A percentile compares a stretch with the other conserved stretches of the same genome.
Evolutionary conservation across 805 yeast genomes (phyloP).

Genomic region (Hanseniaspora osmophila): DNA sequence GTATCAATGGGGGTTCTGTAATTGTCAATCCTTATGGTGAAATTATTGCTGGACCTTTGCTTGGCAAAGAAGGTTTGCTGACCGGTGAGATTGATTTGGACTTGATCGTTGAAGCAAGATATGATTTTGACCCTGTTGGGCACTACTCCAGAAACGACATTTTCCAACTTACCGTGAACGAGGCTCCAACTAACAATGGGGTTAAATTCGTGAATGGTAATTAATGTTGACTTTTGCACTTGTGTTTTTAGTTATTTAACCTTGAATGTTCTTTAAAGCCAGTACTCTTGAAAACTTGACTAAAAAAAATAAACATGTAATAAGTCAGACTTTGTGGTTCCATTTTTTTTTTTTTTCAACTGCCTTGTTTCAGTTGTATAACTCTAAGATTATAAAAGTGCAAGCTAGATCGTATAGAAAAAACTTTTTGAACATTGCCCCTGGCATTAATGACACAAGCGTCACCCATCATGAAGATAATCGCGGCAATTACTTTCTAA

Average conservation of each 20-base stretch:
- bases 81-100: constrained; percentile 28
- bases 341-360: too few relatives aligned
- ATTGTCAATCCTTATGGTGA: constrained; percentile 31
- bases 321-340: too few relatives aligned
- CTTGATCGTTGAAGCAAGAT: constrained; percentile 26
- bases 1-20: constrained; percentile 29
- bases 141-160: constrained; percentile 33
- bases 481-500: too few relatives aligned
- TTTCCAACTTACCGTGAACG: constrained; percentile 29
- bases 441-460: too few relatives aligned
- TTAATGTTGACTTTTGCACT: background rate
- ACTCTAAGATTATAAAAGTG: too few relatives aligned
- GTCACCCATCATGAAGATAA: too few relatives aligned
- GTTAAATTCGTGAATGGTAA: background rate
- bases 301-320: too few relatives aligned
- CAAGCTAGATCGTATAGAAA: too few relatives aligned
- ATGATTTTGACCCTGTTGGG: constrained; percentile 30
- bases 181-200: constrained; percentile 10
- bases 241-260: background rate
- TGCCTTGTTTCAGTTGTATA: too few relatives aligned
- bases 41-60: constrained; percentile 29
- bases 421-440: too few relatives aligned
- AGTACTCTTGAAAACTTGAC: too few relatives aligned
- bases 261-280: background rate
- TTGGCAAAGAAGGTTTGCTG: constrained; percentile 28